A percentile compares a stretch with the other conserved stretches of the same genome.
Conservation (phyloP, 78 protist species). For the Protostelium mycophagum region DNA sequence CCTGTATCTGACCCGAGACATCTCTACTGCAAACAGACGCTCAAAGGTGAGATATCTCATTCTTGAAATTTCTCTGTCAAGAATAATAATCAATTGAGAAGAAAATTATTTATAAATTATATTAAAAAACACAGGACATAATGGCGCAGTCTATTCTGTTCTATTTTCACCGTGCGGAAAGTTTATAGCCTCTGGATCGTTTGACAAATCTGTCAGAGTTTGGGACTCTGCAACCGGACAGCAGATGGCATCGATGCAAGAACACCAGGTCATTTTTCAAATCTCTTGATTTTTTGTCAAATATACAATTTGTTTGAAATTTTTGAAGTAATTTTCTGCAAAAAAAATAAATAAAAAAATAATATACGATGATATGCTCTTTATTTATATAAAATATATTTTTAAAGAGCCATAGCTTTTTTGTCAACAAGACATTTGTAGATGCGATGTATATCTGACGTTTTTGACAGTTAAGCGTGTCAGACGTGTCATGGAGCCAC, state of each 20-base stretch:
- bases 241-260: neutral
- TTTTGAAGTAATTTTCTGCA: too few species aligned
- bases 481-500: constrained; percentile 46
- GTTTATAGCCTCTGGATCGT: constrained; percentile 63
- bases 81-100: neutral
- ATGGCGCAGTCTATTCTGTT: constrained; percentile 60
- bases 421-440: too few species aligned
- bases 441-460: too few species aligned
- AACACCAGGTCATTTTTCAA: neutral
- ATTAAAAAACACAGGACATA: constrained; percentile 29
- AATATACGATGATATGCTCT: too few species aligned
- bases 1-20: constrained; percentile 48
- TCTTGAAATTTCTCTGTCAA: neutral
- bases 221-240: constrained; percentile 25
- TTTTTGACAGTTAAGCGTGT: constrained; percentile 2
- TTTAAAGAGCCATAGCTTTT: too few species aligned
- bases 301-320: too few species aligned
- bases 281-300: too few species aligned
- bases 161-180: constrained; percentile 63
- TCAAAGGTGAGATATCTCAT: constrained; percentile 5
- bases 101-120: neutral
- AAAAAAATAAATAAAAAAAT: too few species aligned
- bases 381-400: too few species aligned
- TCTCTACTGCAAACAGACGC: constrained; percentile 42
- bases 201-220: constrained; percentile 50